Evolutionary conservation across 2,329 filamentous ascomycete genomes (phyloP).

Genomic region (Phialophora macrospora): DNA sequence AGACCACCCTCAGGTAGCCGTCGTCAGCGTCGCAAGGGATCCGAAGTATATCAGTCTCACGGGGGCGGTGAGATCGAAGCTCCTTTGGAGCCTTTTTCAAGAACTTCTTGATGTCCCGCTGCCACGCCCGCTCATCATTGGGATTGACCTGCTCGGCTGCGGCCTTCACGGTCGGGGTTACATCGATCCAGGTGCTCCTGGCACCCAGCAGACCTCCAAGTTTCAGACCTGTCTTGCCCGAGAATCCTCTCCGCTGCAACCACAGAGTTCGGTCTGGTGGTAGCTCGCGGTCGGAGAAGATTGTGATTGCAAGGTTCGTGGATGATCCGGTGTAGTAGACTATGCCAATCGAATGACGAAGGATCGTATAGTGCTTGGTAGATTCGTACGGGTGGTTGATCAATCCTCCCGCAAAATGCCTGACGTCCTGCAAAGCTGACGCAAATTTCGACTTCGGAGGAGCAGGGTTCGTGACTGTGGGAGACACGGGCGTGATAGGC

Average conservation of each 20-base stretch:
- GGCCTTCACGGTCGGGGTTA: slow-evolving; percentile 63
- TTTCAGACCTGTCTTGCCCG: slow-evolving; percentile 70
- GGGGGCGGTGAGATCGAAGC: slow-evolving; percentile 57
- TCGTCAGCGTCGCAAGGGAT: slow-evolving; percentile 68
- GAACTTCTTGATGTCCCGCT: slow-evolving; percentile 70
- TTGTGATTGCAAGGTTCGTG: slow-evolving; percentile 67
- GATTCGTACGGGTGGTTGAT: slow-evolving; percentile 67
- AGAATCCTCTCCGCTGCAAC: slow-evolving; percentile 71
- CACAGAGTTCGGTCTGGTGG: slow-evolving; percentile 65
- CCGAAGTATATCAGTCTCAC: slow-evolving; percentile 68
- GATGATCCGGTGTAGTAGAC: slow-evolving; percentile 69
- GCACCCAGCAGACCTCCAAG: slow-evolving; percentile 67
- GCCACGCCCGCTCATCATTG: slow-evolving; percentile 68
- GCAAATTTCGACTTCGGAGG: slow-evolving; percentile 34
- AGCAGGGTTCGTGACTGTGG: slow-evolving; percentile 11
- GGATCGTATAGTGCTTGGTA: slow-evolving; percentile 68
- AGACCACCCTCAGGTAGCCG: slow-evolving; percentile 70
- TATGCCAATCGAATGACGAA: slow-evolving; percentile 68
- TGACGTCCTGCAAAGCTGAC: slow-evolving; percentile 57
- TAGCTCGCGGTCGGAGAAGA: slow-evolving; percentile 65
- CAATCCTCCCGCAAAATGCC: slow-evolving; percentile 69
- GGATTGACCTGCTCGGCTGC: slow-evolving; percentile 56
- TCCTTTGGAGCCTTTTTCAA: slow-evolving; percentile 58
- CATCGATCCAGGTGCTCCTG: slow-evolving; percentile 67
- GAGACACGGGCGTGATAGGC: slow-evolving; percentile 14